Evolutionary conservation across 2,329 filamentous ascomycete species (phyloP), one percentile per base, ranked within the genome.

Genomic region (Fulvia fulva): DNA sequence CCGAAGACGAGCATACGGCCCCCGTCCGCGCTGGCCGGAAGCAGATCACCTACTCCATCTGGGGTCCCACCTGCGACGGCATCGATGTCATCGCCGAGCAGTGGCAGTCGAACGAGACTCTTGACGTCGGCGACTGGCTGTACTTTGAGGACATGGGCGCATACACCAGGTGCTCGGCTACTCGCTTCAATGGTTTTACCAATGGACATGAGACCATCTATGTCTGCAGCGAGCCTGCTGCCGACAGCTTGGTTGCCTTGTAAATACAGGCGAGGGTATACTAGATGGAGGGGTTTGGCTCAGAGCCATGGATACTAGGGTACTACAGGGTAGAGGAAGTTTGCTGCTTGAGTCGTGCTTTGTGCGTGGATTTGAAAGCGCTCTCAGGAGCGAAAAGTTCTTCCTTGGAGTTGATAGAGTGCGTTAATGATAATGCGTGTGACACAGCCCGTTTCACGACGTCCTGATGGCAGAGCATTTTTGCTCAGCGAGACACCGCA

Each of bases 111-210:
- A 78, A 85, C 32, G 86, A 89, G 54, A 83, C 88, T 50, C 79
- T 99, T 45, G 87, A 97, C 71, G 90, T 96, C 7, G 94, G 94
- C 53, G 94, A 99, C 75, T 99, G 94, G 94, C 82, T 99, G 55
- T 99, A 96, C 79, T 99, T 99, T 76, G 91, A 97, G 78, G 86
- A 96, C 62, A 99, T 99, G 94, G 94, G 94, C 56, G 93, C 94
- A 23, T 99, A 99, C 77, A 97, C 94, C 68, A 96, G 92, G 82
- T 97, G 93, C 81, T 97, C 91, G 60, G 93, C 94, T 63, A 99
- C 94, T 57, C 87, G 89, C 71, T 99, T 99, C 87, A 99, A 99
- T 68, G 94, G 94, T 63, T 99, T 97, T 77, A 89, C 87, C 55
- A 90, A 97, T 76, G 83, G 86, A 67, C 94, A 99, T 75, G 89